phyloP scores from a whole-genome alignment of 176 grass and related monocot species.

The Ensete ventricosum region DNA sequence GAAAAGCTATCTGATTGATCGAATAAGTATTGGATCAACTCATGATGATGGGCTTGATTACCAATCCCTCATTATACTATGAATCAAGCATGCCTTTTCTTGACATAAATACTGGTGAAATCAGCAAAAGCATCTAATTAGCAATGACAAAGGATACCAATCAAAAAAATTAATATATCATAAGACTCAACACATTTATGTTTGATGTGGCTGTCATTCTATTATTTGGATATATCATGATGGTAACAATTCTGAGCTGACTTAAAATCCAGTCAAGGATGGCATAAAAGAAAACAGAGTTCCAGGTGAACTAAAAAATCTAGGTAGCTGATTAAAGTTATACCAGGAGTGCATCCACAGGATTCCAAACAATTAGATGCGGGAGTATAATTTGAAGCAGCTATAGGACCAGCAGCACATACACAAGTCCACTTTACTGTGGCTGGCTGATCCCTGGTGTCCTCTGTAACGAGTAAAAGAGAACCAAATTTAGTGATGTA shows the following conservation, averaged over 20 bases:
- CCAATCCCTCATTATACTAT: neutral
- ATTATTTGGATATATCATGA: neutral
- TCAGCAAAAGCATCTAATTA: neutral
- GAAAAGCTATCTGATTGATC: too few relatives aligned
- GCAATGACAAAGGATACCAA: neutral
- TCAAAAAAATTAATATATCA: neutral
- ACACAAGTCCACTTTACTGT: conserved; percentile 52
- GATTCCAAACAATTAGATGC: conserved; percentile 61
- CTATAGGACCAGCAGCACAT: conserved; percentile 46
- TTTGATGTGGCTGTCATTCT: neutral
- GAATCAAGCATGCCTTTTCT: neutral
- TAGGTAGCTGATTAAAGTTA: neutral
- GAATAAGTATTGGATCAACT: too few relatives aligned
- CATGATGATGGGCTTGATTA: too few relatives aligned
- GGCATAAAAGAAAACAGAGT: neutral
- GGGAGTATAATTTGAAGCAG: conserved; percentile 24
- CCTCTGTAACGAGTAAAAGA: neutral
- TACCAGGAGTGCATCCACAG: conserved; percentile 66
- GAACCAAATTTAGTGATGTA: neutral
- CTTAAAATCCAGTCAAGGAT: neutral
- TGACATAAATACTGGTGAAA: neutral
- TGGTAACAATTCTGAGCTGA: neutral
- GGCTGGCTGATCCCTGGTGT: conserved; percentile 5
- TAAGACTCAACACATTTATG: neutral
- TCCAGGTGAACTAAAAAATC: neutral